A percentile compares a stretch with the other conserved stretches of the same genome.
Evolutionary conservation across 2,329 filamentous ascomycete species (phyloP).

Genomic region (Epichloe glyceriae): DNA sequence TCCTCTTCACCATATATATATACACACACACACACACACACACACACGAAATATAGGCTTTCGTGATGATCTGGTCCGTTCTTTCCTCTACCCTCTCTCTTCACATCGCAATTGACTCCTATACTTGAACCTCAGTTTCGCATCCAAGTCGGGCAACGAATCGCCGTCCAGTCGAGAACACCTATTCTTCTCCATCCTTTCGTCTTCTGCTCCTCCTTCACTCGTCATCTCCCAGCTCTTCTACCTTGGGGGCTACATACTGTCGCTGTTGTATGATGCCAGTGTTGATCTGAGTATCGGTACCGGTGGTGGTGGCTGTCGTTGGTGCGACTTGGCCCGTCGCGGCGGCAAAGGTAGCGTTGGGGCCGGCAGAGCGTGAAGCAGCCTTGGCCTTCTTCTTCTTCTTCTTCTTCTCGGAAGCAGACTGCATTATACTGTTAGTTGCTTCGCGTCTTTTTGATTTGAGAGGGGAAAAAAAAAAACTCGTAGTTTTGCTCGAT

Average conservation of each 20-base stretch:
- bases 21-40: not conserved
- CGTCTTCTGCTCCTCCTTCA: constrained; percentile 11
- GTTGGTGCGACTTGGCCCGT: constrained; percentile 40
- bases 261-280: constrained; percentile 26
- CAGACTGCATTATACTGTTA: constrained; percentile 5
- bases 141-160: not conserved
- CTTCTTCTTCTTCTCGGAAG: constrained; percentile 26
- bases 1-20: not conserved
- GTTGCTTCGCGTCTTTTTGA: not conserved
- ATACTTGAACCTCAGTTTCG: too few relatives aligned
- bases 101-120: not conserved
- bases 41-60: not conserved
- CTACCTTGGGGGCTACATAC: constrained; percentile 39
- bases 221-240: constrained; percentile 40
- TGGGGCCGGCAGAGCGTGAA: constrained; percentile 20
- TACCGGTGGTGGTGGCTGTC: constrained; percentile 43
- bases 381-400: constrained; percentile 40
- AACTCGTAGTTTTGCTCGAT: too few relatives aligned
- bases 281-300: constrained; percentile 39
- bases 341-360: constrained; percentile 35
- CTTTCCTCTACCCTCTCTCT: not conserved
- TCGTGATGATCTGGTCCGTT: not conserved
- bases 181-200: not conserved
- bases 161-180: not conserved
- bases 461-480: not conserved